phyloP scores from a whole-genome alignment of 495 filamentous ascomycete genomes.

The Penicillium lividum region DNA sequence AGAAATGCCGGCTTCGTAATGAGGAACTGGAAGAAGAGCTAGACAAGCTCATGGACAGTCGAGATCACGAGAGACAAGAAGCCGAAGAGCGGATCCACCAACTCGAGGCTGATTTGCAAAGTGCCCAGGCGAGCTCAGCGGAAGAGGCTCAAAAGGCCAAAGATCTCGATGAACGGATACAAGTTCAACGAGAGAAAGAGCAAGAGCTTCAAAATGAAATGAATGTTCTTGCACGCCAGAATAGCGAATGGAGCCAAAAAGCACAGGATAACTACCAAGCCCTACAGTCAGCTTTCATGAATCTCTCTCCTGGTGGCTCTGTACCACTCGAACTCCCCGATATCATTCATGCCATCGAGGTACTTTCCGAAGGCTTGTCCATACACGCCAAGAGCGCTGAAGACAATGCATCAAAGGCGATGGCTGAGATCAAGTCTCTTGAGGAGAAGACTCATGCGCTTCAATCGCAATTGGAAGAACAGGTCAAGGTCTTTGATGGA shows the following conservation, averaged over 20 bases:
- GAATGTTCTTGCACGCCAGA: constrained; percentile 49
- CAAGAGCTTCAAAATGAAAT: constrained; percentile 34
- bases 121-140: constrained; percentile 53
- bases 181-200: constrained; percentile 12
- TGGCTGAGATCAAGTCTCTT: constrained; percentile 47
- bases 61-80: constrained; percentile 72
- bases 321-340: constrained; percentile 58
- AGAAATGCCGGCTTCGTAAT: constrained; percentile 67
- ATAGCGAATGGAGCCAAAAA: constrained; percentile 46
- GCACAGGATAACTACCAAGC: constrained; percentile 55
- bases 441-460: constrained; percentile 51
- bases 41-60: constrained; percentile 76
- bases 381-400: constrained; percentile 47
- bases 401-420: constrained; percentile 36
- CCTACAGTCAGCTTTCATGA: constrained; percentile 62
- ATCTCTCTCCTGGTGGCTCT: constrained; percentile 56
- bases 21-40: constrained; percentile 92
- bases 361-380: constrained; percentile 56
- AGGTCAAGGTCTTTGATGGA: constrained; percentile 48
- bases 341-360: constrained; percentile 65
- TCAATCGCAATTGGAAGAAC: constrained; percentile 38
- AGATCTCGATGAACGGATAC: constrained; percentile 36
- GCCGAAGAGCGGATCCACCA: constrained; percentile 67
- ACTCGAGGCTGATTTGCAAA: constrained; percentile 70
- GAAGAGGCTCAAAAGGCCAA: constrained; percentile 58